These are phyloP conservation scores for Yamadazyma siamensis DNA, from an alignment of 1,139 yeast genomes.

Conservation along the genomic window DNA sequence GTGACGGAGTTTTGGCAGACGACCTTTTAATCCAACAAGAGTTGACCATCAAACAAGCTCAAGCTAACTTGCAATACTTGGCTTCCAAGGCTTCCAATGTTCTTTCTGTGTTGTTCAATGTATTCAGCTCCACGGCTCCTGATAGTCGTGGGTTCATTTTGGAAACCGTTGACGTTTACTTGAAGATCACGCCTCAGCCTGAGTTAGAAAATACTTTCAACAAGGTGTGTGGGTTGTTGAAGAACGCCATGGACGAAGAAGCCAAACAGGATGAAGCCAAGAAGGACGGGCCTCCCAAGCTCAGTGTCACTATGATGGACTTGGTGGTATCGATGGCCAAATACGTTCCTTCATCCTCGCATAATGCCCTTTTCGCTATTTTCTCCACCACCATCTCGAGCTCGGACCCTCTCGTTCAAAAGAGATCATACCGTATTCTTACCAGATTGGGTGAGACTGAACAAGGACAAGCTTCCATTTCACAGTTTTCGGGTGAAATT, in stretches of 20 bases:
- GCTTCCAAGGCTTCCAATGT: conserved; percentile 67
- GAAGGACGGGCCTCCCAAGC: conserved; percentile 37
- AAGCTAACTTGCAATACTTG: conserved; percentile 57
- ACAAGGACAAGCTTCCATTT: conserved; percentile 53
- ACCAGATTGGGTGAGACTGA: conserved; percentile 68
- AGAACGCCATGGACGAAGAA: conserved; percentile 71
- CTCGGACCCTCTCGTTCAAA: conserved; percentile 67
- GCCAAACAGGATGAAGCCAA: conserved; percentile 11
- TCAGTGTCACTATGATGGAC: conserved; percentile 87
- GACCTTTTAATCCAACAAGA: conserved; percentile 59
- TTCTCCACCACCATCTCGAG: conserved; percentile 64
- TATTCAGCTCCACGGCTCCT: conserved; percentile 80
- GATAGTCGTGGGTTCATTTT: conserved; percentile 81
- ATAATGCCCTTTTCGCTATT: conserved; percentile 72
- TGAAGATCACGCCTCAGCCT: conserved; percentile 63
- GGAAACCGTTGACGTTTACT: conserved; percentile 79
- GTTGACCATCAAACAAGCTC: conserved; percentile 57
- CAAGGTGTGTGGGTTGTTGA: conserved; percentile 77
- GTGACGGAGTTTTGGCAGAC: conserved; percentile 55
- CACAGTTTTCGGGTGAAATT: conserved; percentile 53
- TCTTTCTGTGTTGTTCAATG: conserved; percentile 84
- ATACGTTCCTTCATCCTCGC: conserved; percentile 68
- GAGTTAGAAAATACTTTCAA: conserved; percentile 77
- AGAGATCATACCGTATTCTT: conserved; percentile 83
- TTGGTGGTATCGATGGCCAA: conserved; percentile 82